Conservation (phyloP, 805 yeast species). For the Ascoidea rubescens region DNA sequence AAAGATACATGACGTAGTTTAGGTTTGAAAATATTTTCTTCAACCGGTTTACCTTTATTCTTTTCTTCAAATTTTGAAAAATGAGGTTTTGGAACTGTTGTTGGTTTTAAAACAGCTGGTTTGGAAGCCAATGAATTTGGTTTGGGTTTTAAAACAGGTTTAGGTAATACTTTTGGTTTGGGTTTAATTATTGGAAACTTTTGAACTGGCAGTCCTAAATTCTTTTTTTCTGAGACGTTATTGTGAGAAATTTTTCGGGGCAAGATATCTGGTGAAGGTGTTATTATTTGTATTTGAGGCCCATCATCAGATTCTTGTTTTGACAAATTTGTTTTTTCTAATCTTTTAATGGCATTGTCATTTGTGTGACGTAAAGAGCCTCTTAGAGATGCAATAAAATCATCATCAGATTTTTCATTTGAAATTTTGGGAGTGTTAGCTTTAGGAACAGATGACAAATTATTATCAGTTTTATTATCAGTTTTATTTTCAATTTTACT, state of each 20-base stretch:
- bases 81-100: neutral
- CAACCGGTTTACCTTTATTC: neutral
- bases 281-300: no score
- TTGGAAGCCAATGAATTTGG: conserved; percentile 12
- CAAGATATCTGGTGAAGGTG: no score
- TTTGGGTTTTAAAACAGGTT: neutral
- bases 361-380: conserved; percentile 2
- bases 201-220: no score
- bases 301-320: neutral
- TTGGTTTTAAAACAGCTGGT: conserved; percentile 19
- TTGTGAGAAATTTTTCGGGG: no score
- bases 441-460: no score
- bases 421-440: no score
- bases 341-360: neutral
- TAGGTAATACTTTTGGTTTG: neutral
- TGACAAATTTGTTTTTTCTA: neutral
- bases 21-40: no score
- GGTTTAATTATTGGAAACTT: no score
- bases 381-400: conserved; percentile 9
- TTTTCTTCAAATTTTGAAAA: neutral
- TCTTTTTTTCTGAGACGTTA: no score
- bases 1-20: neutral
- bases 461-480: no score
- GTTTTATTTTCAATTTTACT: no score
- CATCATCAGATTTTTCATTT: conserved; percentile 2